These are phyloP conservation scores for Fusarium nematophilum DNA, from an alignment of 2,329 filamentous ascomycete genomes.

Conservation along the genomic window DNA sequence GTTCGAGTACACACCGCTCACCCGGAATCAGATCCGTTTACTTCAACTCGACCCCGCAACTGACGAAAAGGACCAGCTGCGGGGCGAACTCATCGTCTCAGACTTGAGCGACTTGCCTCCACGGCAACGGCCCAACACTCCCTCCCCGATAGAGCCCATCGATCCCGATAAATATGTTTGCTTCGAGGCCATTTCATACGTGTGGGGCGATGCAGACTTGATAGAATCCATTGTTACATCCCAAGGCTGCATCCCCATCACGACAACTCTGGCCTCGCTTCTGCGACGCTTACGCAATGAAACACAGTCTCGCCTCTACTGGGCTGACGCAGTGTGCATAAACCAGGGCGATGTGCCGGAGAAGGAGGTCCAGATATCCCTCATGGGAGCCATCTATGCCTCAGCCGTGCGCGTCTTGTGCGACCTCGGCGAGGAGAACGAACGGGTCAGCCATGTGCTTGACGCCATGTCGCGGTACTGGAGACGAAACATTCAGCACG, in stretches of 20 bases:
- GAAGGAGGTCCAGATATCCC: constrained; percentile 10
- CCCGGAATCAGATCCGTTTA: neutral
- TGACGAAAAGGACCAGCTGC: neutral
- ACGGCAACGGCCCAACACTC: neutral
- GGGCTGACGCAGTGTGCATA: constrained; percentile 15
- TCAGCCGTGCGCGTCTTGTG: constrained; percentile 13
- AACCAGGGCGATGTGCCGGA: constrained; percentile 1
- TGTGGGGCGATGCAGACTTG: constrained; percentile 7
- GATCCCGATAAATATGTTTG: neutral
- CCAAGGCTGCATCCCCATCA: neutral
- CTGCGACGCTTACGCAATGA: neutral
- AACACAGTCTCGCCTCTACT: neutral
- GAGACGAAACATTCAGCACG: constrained; percentile 4
- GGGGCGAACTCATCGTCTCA: neutral
- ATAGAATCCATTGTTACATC: neutral
- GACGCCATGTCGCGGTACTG: constrained; percentile 8
- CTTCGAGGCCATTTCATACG: constrained; percentile 15
- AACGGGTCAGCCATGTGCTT: neutral
- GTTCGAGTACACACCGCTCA: neutral
- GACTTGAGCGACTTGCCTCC: neutral
- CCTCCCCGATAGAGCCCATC: neutral
- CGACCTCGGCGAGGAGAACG: neutral
- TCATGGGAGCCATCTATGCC: constrained; percentile 15
- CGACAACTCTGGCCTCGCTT: constrained; percentile 13
- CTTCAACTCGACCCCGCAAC: neutral